Conservation (phyloP, 306 rosid species). For the Castanopsis chinensis region DNA sequence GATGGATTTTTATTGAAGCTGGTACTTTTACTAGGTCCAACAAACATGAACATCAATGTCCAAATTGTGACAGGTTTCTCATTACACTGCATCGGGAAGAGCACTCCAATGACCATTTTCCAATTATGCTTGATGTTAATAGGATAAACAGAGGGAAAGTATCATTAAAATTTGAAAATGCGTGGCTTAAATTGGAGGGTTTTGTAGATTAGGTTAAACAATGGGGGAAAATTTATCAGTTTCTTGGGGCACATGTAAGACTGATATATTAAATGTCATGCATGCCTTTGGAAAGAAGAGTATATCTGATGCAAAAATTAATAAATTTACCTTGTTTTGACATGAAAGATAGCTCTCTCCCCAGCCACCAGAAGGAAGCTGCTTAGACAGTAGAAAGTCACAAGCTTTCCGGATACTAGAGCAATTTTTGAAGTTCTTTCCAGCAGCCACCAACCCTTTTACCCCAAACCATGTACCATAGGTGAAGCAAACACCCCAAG, state of each 20-base stretch:
- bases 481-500: conserved; percentile 92
- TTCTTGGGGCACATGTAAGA: too few species aligned
- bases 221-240: too few species aligned
- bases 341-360: conserved; percentile 85
- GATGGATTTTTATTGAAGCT: too few species aligned
- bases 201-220: too few species aligned
- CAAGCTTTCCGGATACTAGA: conserved; percentile 66
- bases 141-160: not conserved
- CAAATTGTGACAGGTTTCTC: too few species aligned
- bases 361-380: conserved; percentile 86
- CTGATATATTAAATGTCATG: not conserved
- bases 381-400: conserved; percentile 72
- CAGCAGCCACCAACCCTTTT: conserved; percentile 73
- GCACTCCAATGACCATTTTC: too few species aligned
- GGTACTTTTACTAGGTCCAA: too few species aligned
- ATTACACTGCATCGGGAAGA: too few species aligned
- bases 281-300: not conserved
- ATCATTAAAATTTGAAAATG: not conserved
- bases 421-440: conserved; percentile 56
- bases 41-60: too few species aligned
- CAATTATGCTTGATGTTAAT: too few species aligned
- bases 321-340: conserved; percentile 71
- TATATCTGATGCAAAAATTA: not conserved
- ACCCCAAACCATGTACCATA: conserved; percentile 86
- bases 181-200: not conserved